A percentile compares a stretch with the other conserved stretches of the same genome.
Conservation (phyloP, 2,329 filamentous ascomycete species). For the Emydomyces testavorans region DNA sequence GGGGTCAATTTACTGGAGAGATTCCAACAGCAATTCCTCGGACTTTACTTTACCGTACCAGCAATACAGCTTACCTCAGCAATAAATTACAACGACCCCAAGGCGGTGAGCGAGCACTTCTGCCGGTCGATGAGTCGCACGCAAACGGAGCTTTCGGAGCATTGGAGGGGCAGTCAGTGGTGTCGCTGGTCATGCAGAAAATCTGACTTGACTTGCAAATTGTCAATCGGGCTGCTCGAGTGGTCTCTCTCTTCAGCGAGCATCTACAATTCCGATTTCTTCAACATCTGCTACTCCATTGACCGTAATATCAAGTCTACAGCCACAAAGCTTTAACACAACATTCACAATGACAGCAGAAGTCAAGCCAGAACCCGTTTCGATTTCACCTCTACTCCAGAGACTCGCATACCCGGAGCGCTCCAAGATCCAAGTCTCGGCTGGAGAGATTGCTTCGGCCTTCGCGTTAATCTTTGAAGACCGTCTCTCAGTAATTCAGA, state of each 20-base stretch:
- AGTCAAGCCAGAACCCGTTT: constrained; percentile 29
- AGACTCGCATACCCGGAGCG: constrained; percentile 35
- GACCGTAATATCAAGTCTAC: background rate
- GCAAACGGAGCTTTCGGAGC: too few relatives aligned
- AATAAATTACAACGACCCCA: background rate
- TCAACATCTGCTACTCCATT: background rate
- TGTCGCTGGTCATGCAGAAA: too few relatives aligned
- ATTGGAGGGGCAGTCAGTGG: background rate
- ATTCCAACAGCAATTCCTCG: too few relatives aligned
- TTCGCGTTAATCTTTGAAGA: constrained; percentile 88
- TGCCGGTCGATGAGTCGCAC: background rate
- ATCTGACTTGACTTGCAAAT: background rate
- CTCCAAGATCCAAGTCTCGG: constrained; percentile 46
- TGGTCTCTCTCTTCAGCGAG: background rate
- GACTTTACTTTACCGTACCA: background rate
- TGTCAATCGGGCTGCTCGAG: background rate
- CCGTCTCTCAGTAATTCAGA: constrained; percentile 75
- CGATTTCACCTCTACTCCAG: constrained; percentile 40
- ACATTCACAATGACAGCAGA: constrained; percentile 10
- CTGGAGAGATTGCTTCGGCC: constrained; percentile 77
- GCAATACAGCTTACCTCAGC: background rate
- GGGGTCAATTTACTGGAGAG: too few relatives aligned
- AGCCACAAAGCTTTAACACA: background rate
- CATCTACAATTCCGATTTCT: background rate
- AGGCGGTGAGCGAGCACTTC: background rate